Base-by-base conservation (phyloP, 2,329 filamentous ascomycete genomes). In the Scleromitrula shiraiana region DNA sequence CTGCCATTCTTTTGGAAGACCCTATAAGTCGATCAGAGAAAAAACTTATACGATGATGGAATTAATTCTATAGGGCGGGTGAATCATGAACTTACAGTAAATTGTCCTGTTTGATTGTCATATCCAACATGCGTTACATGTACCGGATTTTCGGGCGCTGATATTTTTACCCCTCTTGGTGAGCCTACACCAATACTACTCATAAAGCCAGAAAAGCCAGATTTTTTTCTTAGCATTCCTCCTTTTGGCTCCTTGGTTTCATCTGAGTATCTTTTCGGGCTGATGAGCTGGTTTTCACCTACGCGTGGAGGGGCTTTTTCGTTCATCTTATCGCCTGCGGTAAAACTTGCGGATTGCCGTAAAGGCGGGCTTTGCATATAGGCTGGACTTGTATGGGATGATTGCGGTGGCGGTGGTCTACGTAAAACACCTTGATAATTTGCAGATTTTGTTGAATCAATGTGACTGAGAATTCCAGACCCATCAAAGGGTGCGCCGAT, bases 61-160 rank as follows among this genome's bases (percentile, higher is more conserved):
- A 47, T 47, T 17, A 15, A n/a, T 27, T 24, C 30, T n/a, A n/a
- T n/a, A n/a, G 8, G 19, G 6, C 10, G 22, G 29, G 37, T 29
- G n/a, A 35, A 15, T n/a, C n/a, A n/a, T 14, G 14, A 46, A 63
- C 63, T 54, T 50, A 95, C 89, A 50, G 91, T 97, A 67, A 95
- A 98, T 69, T 95, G 88, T 57, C 93, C 93, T 3, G 93, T 97
- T 61, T 87, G 78, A 69, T 93, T 95, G 68, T 98, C 91, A 66
- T 95, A 96, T 59, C 91, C 91, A 56, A 98, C 93, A 68, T 98
- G 93, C 49, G 91, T 97, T 60, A 98, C 88, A 69, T 97, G 93
- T 51, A 97, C 89, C 41, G 93, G 93, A 62, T 98, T 97, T 68
- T 95, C 90, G 46, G 93, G 93, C 30, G 89, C 88, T n/a, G 93